phyloP scores from a whole-genome alignment of 257 asterid species.

The Jaltomata sinuosa region DNA sequence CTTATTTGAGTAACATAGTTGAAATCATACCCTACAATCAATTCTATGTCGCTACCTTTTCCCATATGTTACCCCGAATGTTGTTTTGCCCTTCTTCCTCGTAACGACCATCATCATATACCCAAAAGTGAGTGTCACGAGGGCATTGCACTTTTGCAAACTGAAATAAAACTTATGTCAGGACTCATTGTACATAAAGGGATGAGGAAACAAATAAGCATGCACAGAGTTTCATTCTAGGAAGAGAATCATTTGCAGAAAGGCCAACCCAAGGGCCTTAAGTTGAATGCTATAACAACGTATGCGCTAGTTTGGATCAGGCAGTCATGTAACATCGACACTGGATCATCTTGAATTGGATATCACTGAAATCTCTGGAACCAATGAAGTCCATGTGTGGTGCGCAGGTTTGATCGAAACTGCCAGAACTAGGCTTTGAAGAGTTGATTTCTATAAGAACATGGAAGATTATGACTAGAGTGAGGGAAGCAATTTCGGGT shows the following conservation, averaged over 20 bases:
- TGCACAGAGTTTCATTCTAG: not conserved
- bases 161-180: constrained; percentile 22
- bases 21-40: not conserved
- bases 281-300: not conserved
- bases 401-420: not conserved
- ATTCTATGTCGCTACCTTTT: constrained; percentile 46
- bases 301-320: not conserved
- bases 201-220: not conserved
- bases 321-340: not conserved
- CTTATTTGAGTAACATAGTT: not conserved
- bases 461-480: not conserved
- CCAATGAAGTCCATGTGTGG: not conserved
- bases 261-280: not conserved
- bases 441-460: not conserved
- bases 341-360: not conserved
- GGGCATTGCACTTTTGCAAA: constrained; percentile 95
- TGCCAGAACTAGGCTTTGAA: not conserved
- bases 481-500: not conserved
- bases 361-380: not conserved
- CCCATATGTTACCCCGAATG: constrained; percentile 96
- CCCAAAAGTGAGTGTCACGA: constrained; percentile 98
- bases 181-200: not conserved
- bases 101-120: constrained; percentile 92
- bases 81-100: constrained; percentile 99
- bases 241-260: not conserved